Evolutionary conservation across 108 stramenopile species (phyloP).

Genomic region (Schizochytrium sp.): DNA sequence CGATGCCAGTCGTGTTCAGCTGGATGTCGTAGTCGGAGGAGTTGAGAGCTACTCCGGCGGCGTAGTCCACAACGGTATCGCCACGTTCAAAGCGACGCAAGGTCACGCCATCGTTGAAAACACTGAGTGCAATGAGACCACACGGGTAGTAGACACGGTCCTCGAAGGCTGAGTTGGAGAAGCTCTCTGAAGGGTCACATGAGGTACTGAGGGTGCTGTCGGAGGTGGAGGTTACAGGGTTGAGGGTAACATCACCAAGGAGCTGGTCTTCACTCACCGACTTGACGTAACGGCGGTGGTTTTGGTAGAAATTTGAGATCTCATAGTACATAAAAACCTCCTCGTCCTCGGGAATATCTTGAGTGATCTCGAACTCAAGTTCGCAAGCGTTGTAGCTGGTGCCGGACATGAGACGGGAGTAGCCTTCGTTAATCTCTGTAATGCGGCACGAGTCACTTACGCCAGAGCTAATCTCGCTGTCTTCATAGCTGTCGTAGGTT

Average conservation of each 20-base stretch:
- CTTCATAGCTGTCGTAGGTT: slow-evolving; percentile 55
- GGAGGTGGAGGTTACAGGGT: slow-evolving; percentile 8
- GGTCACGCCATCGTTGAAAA: slow-evolving; percentile 92
- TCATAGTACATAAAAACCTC: slow-evolving; percentile 95
- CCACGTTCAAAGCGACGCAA: slow-evolving; percentile 63
- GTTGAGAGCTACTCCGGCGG: slow-evolving; percentile 33
- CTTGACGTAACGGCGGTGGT: slow-evolving; percentile 87
- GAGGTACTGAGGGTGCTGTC: not conserved
- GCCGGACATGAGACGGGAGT: not conserved
- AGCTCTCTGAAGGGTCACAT: slow-evolving; percentile 69
- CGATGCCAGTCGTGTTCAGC: slow-evolving; percentile 86
- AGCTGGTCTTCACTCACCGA: slow-evolving; percentile 77
- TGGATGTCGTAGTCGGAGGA: slow-evolving; percentile 71
- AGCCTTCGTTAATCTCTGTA: not conserved
- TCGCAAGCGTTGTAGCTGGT: slow-evolving; percentile 47
- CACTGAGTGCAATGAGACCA: slow-evolving; percentile 96
- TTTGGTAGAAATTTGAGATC: slow-evolving; percentile 97
- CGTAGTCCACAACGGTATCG: slow-evolving; percentile 8
- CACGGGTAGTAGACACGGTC: slow-evolving; percentile 87
- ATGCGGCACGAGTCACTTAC: slow-evolving; percentile 10
- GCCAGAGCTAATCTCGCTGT: slow-evolving; percentile 13
- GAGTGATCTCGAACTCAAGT: slow-evolving; percentile 63
- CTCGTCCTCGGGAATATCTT: slow-evolving; percentile 82
- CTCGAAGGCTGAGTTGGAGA: not conserved
- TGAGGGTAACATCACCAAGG: slow-evolving; percentile 59